Evolutionary conservation across 176 grass and related monocot species (phyloP).

Genomic region (Juncus inflexus): DNA sequence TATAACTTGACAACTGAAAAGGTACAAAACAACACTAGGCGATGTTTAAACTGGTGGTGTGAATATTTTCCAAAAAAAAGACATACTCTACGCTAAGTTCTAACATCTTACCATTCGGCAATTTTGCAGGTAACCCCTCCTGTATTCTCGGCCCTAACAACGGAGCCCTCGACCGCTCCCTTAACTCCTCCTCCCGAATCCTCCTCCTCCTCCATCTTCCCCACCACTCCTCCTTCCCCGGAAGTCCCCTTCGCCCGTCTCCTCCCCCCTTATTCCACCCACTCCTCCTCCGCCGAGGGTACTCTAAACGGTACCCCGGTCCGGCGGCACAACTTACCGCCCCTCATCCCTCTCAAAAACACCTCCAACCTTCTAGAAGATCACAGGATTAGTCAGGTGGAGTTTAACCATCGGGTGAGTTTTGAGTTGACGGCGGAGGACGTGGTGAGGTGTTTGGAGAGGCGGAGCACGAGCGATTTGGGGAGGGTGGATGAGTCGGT

Average conservation of each 20-base stretch:
- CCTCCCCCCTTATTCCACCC: constrained; percentile 50
- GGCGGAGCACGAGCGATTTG: constrained; percentile 37
- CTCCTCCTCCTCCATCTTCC: constrained; percentile 39
- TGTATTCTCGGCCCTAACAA: constrained; percentile 84
- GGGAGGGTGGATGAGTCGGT: not conserved
- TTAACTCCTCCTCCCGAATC: constrained; percentile 82
- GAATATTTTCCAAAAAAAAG: no score
- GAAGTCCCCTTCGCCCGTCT: constrained; percentile 96
- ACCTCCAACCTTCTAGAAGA: constrained; percentile 44
- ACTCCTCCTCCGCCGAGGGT: constrained; percentile 61
- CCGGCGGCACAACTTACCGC: constrained; percentile 53
- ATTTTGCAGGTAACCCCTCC: constrained; percentile 58
- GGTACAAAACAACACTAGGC: no score
- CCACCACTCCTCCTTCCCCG: constrained; percentile 91
- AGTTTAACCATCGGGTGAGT: constrained; percentile 71
- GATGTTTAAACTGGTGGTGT: no score
- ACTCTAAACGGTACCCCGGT: constrained; percentile 51
- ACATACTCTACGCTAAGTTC: no score
- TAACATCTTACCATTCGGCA: no score
- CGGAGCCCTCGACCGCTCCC: constrained; percentile 92
- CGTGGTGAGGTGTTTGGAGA: constrained; percentile 71
- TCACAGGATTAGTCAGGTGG: constrained; percentile 45
- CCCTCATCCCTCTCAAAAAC: constrained; percentile 49
- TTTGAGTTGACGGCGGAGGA: constrained; percentile 91
- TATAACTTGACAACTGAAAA: no score